A percentile compares a stretch with the other conserved stretches of the same genome.
Evolutionary conservation across 495 filamentous ascomycete genomes (phyloP).

Genomic region (Penicillium coffeae): DNA sequence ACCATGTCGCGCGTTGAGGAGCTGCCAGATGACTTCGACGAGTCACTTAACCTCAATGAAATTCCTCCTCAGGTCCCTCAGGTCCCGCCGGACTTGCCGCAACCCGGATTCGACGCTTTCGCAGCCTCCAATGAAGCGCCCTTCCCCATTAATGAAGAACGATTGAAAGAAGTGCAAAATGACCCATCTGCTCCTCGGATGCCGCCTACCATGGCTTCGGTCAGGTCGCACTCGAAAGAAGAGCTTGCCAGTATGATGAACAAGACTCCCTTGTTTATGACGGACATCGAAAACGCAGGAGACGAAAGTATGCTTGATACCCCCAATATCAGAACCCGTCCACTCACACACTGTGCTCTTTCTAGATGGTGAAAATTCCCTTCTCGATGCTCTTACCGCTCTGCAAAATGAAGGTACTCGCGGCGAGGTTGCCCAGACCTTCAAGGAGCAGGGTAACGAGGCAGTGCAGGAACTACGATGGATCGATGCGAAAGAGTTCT

Average conservation of each 20-base stretch:
- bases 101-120: constrained; percentile 22
- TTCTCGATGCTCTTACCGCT: constrained; percentile 81
- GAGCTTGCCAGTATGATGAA: constrained; percentile 74
- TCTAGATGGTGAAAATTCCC: constrained; percentile 60
- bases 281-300: constrained; percentile 68
- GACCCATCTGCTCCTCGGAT: constrained; percentile 38
- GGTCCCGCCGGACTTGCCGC: constrained; percentile 12
- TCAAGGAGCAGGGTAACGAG: constrained; percentile 89
- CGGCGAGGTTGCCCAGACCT: constrained; percentile 70
- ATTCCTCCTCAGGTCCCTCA: constrained; percentile 18
- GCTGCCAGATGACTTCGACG: constrained; percentile 48
- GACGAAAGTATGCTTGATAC: constrained; percentile 44
- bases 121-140: constrained; percentile 32
- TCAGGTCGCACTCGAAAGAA: constrained; percentile 59
- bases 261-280: constrained; percentile 92
- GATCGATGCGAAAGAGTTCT: constrained; percentile 86
- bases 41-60: constrained; percentile 38
- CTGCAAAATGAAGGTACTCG: constrained; percentile 89
- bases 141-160: constrained; percentile 44
- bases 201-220: constrained; percentile 57
- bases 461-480: constrained; percentile 69
- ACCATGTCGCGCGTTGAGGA: constrained; percentile 47
- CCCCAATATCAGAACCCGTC: background rate
- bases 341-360: background rate
- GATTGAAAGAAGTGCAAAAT: constrained; percentile 29